These are phyloP conservation scores for Hibiscus trionum DNA, from an alignment of 345 rosid species.

Conservation along the genomic window DNA sequence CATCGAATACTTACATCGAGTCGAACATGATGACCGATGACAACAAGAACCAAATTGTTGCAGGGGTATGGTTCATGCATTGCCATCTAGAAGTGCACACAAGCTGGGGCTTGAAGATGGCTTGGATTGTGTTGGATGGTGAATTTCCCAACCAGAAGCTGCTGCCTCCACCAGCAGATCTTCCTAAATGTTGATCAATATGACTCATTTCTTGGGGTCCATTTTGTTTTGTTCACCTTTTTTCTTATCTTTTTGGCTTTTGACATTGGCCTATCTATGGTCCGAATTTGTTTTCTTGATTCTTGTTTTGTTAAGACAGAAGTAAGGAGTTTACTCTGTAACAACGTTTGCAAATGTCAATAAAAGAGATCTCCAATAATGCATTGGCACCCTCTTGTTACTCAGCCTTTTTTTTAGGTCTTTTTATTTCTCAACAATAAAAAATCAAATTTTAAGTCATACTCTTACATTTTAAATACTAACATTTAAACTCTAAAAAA, in stretches of 20 bases:
- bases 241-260: background rate
- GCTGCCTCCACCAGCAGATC: slow-evolving; percentile 62
- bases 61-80: slow-evolving; percentile 78
- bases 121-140: slow-evolving; percentile 66
- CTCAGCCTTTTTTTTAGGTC: too few species aligned
- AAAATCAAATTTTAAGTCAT: too few species aligned
- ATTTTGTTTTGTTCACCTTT: background rate
- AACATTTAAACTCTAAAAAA: too few species aligned
- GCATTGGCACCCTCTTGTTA: background rate
- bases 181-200: slow-evolving; percentile 45
- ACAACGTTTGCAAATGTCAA: background rate
- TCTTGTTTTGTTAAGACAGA: background rate
- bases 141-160: slow-evolving; percentile 53
- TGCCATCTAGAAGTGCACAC: slow-evolving; percentile 72
- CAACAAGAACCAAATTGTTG: background rate
- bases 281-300: background rate
- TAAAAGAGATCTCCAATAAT: background rate
- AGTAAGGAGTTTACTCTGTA: background rate
- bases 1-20: background rate
- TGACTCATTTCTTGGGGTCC: background rate
- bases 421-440: too few species aligned
- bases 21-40: background rate
- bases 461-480: too few species aligned
- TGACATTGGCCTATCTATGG: slow-evolving; percentile 6
- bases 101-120: slow-evolving; percentile 74